Base-by-base conservation (phyloP, 2,329 filamentous ascomycete species). In the Cercospora canescens region DNA sequence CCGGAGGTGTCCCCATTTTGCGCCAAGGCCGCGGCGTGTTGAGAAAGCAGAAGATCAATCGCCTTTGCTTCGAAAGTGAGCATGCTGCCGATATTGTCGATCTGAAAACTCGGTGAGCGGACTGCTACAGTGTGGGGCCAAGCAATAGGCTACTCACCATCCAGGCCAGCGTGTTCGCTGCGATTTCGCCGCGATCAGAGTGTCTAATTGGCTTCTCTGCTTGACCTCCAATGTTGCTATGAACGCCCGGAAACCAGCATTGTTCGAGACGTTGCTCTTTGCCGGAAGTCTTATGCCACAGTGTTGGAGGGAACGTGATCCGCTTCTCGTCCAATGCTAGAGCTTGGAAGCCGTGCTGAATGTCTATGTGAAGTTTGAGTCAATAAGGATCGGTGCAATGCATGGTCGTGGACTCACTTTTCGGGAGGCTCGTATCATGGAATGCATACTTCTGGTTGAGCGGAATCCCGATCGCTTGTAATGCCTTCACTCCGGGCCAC, bases 201-300 rank as follows among this genome's bases (percentile, higher is more conserved):
- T 41, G 32, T 14, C 37, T n/a, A n/a, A 37, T 8, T 18, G 58
- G 56, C n/a, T 45, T 16, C 32, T 62, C 66, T n/a, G 63, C 34
- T 32, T 67, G 62, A 16, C 80, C 80, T 16, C 80, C 80, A 12
- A 80, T 67, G 61, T 80, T 79, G 39, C 69, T 71, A 64, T 81
- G 80, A 2, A 76, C 76, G 5, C 80, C 80, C 1, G 79, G 79
- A 67, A 81, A 81, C 80, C 80, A 81, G 18, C 79, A 77, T 67
- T 81, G 80, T 16, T 74, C 73, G 11, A 78, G 81, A 18, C 69
- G 52, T 9, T 60, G 57, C 39, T 24, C 41, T 45, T 48, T 75
- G 65, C 77, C 79, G 12, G 77, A 76, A 1, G 72, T 71, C 21
- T 74, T 70, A 65, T 79, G 76, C 79, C 79, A 80, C 2, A 80